phyloP scores from a whole-genome alignment of 805 yeast species.

The Alloascoidea hylecoeti region DNA sequence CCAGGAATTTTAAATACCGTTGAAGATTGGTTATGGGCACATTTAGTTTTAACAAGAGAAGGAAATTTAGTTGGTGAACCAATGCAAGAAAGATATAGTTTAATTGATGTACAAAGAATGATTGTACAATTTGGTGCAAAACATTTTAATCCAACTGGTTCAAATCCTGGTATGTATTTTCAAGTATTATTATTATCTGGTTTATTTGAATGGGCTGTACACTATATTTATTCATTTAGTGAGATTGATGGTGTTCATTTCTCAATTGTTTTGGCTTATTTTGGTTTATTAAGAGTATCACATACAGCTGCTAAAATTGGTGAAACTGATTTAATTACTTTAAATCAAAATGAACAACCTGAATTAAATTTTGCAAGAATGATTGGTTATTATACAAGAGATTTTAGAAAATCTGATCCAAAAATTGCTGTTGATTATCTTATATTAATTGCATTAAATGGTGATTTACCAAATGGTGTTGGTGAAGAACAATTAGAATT shows the following conservation, averaged over 20 bases:
- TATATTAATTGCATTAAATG: constrained; percentile 47
- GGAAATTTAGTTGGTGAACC: constrained; percentile 29
- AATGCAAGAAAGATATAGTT: constrained; percentile 55
- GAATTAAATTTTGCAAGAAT: constrained; percentile 39
- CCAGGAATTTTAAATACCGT: constrained; percentile 65
- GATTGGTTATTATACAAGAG: constrained; percentile 68
- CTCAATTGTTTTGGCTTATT: constrained; percentile 66
- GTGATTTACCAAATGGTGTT: constrained; percentile 14
- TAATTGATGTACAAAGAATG: constrained; percentile 60
- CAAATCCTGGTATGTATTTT: constrained; percentile 56
- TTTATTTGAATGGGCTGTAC: constrained; percentile 66
- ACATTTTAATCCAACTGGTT: constrained; percentile 46
- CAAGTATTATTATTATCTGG: constrained; percentile 67
- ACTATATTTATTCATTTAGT: constrained; percentile 41
- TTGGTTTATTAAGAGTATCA: constrained; percentile 48
- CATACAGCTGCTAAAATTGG: constrained; percentile 13
- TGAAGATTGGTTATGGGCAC: constrained; percentile 97
- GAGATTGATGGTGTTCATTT: constrained; percentile 86
- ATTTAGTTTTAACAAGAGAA: constrained; percentile 62
- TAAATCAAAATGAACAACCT: constrained; percentile 19
- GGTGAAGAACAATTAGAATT: constrained; percentile 32
- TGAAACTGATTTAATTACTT: constrained; percentile 21
- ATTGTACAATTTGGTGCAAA: constrained; percentile 60
- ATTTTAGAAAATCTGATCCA: constrained; percentile 78
- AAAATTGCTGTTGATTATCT: constrained; percentile 86